Conservation (phyloP, 495 filamentous ascomycete genomes). For the Neurospora tetrasperma region DNA sequence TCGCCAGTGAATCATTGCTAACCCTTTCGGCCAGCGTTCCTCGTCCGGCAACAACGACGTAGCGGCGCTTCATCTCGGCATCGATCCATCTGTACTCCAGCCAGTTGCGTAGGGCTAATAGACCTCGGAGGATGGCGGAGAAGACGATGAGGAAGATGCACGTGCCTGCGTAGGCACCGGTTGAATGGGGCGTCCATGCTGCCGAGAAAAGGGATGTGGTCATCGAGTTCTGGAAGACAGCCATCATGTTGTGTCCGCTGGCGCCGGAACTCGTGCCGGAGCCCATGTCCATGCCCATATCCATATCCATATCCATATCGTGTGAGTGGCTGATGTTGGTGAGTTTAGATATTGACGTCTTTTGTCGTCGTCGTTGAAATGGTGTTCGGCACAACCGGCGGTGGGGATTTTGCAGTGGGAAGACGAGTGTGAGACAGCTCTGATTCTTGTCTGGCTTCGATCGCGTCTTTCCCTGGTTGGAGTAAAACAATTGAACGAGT, state of each 20-base stretch:
- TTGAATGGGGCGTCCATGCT: conserved; percentile 58
- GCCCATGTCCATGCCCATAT: conserved; percentile 1
- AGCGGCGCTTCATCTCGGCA: conserved; percentile 57
- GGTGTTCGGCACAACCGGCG: not conserved
- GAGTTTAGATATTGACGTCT: not conserved
- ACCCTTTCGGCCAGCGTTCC: conserved; percentile 44
- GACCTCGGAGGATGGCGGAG: conserved; percentile 52
- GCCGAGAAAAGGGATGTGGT: conserved; percentile 64
- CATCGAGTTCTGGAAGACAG: conserved; percentile 54
- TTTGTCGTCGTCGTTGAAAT: not conserved
- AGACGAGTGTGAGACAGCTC: not conserved
- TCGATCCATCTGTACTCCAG: conserved; percentile 47
- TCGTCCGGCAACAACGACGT: conserved; percentile 62
- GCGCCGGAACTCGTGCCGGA: conserved; percentile 6
- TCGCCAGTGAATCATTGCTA: conserved; percentile 41
- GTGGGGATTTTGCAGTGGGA: not conserved
- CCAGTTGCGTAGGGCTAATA: conserved; percentile 55
- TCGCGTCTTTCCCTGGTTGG: not conserved
- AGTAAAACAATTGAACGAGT: not conserved
- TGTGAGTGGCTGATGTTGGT: conserved; percentile 8
- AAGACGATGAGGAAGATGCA: conserved; percentile 80
- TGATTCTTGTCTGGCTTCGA: not conserved
- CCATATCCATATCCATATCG: not conserved
- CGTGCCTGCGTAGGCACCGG: conserved; percentile 66
- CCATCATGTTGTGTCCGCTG: conserved; percentile 32